These are phyloP conservation scores for Metschnikowia lunata DNA, from an alignment of 805 yeast genomes.

Conservation along the genomic window DNA sequence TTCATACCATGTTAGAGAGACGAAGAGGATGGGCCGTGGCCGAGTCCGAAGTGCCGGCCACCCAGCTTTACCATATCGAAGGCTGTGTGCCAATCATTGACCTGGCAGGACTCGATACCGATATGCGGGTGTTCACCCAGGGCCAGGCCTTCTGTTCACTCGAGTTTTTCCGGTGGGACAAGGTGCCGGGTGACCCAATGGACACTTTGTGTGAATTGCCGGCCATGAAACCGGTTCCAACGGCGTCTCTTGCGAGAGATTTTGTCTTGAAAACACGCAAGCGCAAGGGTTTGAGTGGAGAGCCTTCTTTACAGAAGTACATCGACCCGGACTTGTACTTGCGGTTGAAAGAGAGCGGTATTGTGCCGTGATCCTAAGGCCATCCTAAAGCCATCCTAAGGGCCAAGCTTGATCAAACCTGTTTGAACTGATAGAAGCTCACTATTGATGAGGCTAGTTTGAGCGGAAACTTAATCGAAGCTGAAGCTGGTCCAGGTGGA, in stretches of 20 bases:
- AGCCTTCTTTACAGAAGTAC: slow-evolving; percentile 54
- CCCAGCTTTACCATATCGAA: slow-evolving; percentile 56
- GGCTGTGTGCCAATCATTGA: slow-evolving; percentile 86
- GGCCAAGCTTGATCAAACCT: too few species aligned
- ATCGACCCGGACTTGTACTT: slow-evolving; percentile 57
- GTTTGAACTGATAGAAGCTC: neutral
- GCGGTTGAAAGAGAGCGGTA: slow-evolving; percentile 49
- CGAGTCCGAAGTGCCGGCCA: slow-evolving; percentile 61
- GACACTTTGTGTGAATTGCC: slow-evolving; percentile 63
- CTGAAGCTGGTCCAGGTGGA: neutral
- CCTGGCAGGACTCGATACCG: slow-evolving; percentile 85
- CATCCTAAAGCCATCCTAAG: too few species aligned
- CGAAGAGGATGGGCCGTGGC: slow-evolving; percentile 62
- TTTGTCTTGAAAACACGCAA: slow-evolving; percentile 84
- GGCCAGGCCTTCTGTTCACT: slow-evolving; percentile 74
- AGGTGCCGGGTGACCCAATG: slow-evolving; percentile 89
- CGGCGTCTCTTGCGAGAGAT: slow-evolving; percentile 73
- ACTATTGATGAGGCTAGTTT: neutral
- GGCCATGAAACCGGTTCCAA: slow-evolving; percentile 70
- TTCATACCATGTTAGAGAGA: slow-evolving; percentile 46
- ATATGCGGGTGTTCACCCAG: slow-evolving; percentile 67
- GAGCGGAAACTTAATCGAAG: neutral
- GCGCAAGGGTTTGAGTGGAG: slow-evolving; percentile 79
- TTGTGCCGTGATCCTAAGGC: slow-evolving; percentile 7
- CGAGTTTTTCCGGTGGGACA: slow-evolving; percentile 66